A percentile compares a stretch with the other conserved stretches of the same genome.
These are phyloP conservation scores for Amanita molliuscula DNA, from an alignment of 768 basidiomycete genomes.

Conservation along the genomic window DNA sequence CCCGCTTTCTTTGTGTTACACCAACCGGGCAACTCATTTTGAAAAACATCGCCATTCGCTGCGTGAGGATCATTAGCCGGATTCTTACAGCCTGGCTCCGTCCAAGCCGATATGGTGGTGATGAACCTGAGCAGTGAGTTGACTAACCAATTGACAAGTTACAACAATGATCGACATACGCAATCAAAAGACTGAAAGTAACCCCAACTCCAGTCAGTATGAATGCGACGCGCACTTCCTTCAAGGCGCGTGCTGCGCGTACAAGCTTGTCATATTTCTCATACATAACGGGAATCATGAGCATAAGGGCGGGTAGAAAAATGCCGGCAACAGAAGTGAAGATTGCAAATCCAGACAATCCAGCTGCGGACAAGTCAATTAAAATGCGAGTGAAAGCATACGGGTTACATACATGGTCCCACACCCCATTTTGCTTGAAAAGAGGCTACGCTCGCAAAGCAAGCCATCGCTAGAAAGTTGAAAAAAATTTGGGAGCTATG, in stretches of 20 bases:
- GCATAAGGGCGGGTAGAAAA: conserved; percentile 60
- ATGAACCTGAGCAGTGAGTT: conserved; percentile 40
- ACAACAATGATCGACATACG: conserved; percentile 36
- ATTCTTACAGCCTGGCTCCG: conserved; percentile 84
- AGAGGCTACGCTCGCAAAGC: conserved; percentile 79
- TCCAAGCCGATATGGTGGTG: conserved; percentile 78
- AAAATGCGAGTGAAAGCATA: background rate
- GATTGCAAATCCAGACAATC: conserved; percentile 76
- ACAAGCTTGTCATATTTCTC: conserved; percentile 80
- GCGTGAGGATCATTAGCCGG: conserved; percentile 74
- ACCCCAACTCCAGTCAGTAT: conserved; percentile 71
- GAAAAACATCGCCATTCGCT: conserved; percentile 52
- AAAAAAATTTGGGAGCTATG: conserved; percentile 80
- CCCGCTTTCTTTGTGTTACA: conserved; percentile 91
- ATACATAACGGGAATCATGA: conserved; percentile 70
- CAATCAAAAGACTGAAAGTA: conserved; percentile 58
- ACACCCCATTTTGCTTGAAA: conserved; percentile 83
- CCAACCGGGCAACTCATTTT: conserved; percentile 64
- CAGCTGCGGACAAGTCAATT: conserved; percentile 42
- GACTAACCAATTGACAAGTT: background rate
- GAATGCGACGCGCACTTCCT: conserved; percentile 75
- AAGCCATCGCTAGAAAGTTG: conserved; percentile 87
- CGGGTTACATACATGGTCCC: conserved; percentile 65
- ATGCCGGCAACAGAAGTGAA: conserved; percentile 71
- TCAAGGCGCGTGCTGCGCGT: conserved; percentile 69